Conservation (phyloP, 176 grass and related monocot genomes). For the Carex pumila region DNA sequence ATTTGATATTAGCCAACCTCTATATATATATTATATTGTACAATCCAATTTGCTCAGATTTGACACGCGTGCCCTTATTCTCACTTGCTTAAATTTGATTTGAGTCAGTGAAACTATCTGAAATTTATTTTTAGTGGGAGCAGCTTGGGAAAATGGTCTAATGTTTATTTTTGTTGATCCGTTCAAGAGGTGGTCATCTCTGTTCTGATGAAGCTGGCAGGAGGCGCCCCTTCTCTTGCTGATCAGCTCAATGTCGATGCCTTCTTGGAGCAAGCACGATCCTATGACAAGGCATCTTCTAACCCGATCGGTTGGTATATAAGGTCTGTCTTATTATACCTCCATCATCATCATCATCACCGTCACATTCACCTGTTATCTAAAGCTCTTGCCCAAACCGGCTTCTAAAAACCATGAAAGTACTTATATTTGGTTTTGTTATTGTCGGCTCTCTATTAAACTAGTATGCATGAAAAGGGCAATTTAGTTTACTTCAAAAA, state of each 20-base stretch:
- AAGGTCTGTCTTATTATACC: conserved; percentile 31
- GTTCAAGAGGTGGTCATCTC: conserved; percentile 95
- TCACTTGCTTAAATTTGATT: background rate
- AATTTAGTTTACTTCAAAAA: background rate
- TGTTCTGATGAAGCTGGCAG: conserved; percentile 94
- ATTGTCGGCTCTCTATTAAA: background rate
- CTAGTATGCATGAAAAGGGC: background rate
- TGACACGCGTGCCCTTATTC: background rate
- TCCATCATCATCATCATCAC: background rate
- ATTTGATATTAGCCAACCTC: too few relatives aligned
- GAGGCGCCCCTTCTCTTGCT: conserved; percentile 76
- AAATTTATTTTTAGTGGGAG: background rate
- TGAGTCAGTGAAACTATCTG: background rate
- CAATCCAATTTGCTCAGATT: background rate
- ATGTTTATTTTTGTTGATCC: conserved; percentile 21
- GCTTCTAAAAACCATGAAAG: background rate
- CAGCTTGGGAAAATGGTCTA: background rate
- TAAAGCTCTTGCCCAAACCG: too few relatives aligned
- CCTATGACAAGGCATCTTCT: conserved; percentile 79
- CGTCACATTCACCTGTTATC: too few relatives aligned
- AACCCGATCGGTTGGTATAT: conserved; percentile 87
- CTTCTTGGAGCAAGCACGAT: conserved; percentile 96
- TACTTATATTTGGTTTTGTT: background rate
- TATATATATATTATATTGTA: background rate
- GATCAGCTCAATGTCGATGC: conserved; percentile 89